Conservation (phyloP, 176 grass and related monocot genomes). For the Canna indica region DNA sequence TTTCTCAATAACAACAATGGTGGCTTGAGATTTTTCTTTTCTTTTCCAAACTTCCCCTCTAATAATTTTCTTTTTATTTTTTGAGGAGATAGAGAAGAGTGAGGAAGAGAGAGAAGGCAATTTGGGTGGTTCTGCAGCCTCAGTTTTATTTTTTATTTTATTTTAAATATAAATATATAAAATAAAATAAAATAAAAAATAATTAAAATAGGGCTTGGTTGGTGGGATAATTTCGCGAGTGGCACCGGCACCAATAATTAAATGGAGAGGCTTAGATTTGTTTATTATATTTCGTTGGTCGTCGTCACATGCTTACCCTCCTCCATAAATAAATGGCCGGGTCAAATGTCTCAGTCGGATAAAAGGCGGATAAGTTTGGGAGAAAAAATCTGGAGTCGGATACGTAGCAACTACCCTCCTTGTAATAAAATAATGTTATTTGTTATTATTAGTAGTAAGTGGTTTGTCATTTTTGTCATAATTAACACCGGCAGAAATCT, state of each 20-base stretch:
- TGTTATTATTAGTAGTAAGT: no score
- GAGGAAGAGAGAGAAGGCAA: slow-evolving; percentile 24
- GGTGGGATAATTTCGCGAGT: neutral
- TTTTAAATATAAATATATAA: neutral
- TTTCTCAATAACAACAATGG: no score
- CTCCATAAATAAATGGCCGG: neutral
- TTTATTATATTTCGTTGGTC: neutral
- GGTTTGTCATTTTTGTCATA: no score
- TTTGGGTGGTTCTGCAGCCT: slow-evolving; percentile 47
- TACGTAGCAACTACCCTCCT: no score
- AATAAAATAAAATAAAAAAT: neutral
- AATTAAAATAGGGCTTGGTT: neutral
- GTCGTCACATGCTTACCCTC: neutral
- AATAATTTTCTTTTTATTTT: neutral
- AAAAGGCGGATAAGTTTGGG: neutral
- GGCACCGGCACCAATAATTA: neutral
- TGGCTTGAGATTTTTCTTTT: neutral
- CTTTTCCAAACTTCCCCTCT: no score
- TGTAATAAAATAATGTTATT: no score
- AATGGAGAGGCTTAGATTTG: neutral
- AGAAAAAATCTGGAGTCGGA: neutral
- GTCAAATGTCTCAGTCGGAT: neutral
- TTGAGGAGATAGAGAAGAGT: neutral
- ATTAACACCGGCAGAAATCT: no score
- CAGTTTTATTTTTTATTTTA: slow-evolving; percentile 2